Percentiles rank a stretch among this genome's conserved stretches.
These are phyloP conservation scores for Chrysosporium queenslandicum DNA, from an alignment of 2,329 filamentous ascomycete genomes.

Conservation along the genomic window DNA sequence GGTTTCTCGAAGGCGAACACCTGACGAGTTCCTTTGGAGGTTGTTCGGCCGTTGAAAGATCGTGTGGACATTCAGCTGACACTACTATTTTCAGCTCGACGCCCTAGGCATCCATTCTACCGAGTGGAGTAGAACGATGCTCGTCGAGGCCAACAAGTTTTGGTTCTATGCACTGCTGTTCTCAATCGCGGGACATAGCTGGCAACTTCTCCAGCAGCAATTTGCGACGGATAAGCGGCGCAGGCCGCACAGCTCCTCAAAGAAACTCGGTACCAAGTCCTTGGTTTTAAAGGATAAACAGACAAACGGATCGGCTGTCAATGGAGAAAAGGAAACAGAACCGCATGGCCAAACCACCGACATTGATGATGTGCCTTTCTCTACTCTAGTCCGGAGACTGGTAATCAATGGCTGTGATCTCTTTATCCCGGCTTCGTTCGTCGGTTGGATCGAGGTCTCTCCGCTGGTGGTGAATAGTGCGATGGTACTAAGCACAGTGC, in stretches of 20 bases:
- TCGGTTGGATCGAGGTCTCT: constrained; percentile 51
- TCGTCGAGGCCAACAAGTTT: constrained; percentile 55
- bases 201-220: constrained; percentile 17
- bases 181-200: constrained; percentile 34
- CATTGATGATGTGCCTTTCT: background rate
- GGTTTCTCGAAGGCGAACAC: too few species aligned
- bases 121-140: constrained; percentile 38
- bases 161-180: constrained; percentile 57
- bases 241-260: background rate
- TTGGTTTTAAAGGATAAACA: background rate
- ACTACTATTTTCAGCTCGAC: constrained; percentile 37
- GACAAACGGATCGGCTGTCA: background rate
- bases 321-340: constrained; percentile 8
- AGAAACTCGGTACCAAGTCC: background rate
- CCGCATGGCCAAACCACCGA: background rate
- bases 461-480: constrained; percentile 46
- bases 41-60: too few species aligned
- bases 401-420: constrained; percentile 53
- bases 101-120: constrained; percentile 44
- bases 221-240: constrained; percentile 5
- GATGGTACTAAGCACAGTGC: constrained; percentile 52
- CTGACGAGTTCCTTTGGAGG: too few species aligned
- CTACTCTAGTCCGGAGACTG: constrained; percentile 39
- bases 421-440: constrained; percentile 48
- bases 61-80: background rate